phyloP scores from a whole-genome alignment of 2,329 filamentous ascomycete genomes.

The Seiridium cupressi region DNA sequence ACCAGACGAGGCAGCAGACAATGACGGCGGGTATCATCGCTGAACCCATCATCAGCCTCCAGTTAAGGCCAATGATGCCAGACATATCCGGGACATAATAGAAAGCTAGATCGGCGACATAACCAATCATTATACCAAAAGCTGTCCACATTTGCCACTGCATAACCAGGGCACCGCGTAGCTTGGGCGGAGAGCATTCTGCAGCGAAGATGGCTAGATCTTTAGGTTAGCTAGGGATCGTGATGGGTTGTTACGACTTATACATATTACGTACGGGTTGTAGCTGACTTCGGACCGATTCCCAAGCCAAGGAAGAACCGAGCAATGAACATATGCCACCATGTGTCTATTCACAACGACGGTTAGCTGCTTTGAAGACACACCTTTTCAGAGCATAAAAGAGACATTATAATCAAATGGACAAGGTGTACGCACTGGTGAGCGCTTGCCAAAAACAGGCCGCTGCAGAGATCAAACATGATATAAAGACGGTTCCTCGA shows the following conservation, averaged over 20 bases:
- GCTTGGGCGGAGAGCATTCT: constrained; percentile 61
- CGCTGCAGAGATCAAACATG: constrained; percentile 59
- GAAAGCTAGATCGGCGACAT: constrained; percentile 59
- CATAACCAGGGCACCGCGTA: constrained; percentile 71
- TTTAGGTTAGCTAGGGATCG: neutral
- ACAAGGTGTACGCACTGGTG: constrained; percentile 17
- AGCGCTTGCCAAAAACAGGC: constrained; percentile 36
- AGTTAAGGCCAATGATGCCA: constrained; percentile 56
- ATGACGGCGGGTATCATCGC: constrained; percentile 61
- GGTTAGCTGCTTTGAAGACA: neutral
- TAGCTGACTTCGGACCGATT: constrained; percentile 69
- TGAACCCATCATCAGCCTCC: constrained; percentile 69
- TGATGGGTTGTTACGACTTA: neutral
- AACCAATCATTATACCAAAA: constrained; percentile 57
- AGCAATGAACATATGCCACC: constrained; percentile 70
- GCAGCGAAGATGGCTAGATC: constrained; percentile 61
- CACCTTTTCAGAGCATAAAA: neutral
- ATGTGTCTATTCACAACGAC: constrained; percentile 13
- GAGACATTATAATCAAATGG: neutral
- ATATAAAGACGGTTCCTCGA: constrained; percentile 68
- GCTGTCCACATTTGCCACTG: constrained; percentile 40
- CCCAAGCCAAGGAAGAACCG: constrained; percentile 69
- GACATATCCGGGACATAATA: constrained; percentile 51
- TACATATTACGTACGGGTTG: constrained; percentile 40
- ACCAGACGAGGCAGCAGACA: constrained; percentile 52